phyloP scores from a whole-genome alignment of 78 protist genomes.

The Dictyostelium firmibasis region DNA sequence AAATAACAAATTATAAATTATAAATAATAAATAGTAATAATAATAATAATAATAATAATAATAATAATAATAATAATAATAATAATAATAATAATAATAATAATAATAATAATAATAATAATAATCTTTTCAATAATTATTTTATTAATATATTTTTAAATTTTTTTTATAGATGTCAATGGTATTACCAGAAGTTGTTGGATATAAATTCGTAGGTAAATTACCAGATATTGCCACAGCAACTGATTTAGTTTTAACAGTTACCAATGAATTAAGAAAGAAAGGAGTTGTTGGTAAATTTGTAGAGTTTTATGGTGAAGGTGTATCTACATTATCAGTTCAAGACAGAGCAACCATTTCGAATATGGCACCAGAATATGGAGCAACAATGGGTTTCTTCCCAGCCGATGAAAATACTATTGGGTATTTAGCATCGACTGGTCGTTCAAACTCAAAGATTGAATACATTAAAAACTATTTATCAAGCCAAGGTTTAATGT shows the following conservation, averaged over 20 bases:
- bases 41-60: too few species aligned
- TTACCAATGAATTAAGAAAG: constrained; percentile 84
- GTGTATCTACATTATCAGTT: constrained; percentile 80
- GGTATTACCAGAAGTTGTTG: constrained; percentile 92
- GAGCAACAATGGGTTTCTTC: constrained; percentile 94
- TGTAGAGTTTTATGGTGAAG: constrained; percentile 94
- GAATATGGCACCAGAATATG: constrained; percentile 97
- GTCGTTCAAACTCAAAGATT: constrained; percentile 57
- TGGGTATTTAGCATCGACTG: constrained; percentile 84
- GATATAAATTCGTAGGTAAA: constrained; percentile 87
- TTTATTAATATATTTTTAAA: background rate
- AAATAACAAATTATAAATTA: too few species aligned
- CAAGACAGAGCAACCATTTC: constrained; percentile 94
- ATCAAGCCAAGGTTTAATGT: constrained; percentile 16
- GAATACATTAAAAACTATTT: constrained; percentile 70
- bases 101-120: too few species aligned
- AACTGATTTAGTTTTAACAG: constrained; percentile 93
- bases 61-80: too few species aligned
- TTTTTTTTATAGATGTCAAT: constrained; percentile 28
- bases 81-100: too few species aligned
- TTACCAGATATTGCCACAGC: constrained; percentile 85
- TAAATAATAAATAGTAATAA: too few species aligned
- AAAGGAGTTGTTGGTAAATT: constrained; percentile 93
- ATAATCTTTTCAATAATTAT: too few species aligned
- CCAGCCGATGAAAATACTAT: constrained; percentile 87